A percentile compares a stretch with the other conserved stretches of the same genome.
phyloP scores from a whole-genome alignment of 495 filamentous ascomycete species.

The Penicillium angulare region DNA sequence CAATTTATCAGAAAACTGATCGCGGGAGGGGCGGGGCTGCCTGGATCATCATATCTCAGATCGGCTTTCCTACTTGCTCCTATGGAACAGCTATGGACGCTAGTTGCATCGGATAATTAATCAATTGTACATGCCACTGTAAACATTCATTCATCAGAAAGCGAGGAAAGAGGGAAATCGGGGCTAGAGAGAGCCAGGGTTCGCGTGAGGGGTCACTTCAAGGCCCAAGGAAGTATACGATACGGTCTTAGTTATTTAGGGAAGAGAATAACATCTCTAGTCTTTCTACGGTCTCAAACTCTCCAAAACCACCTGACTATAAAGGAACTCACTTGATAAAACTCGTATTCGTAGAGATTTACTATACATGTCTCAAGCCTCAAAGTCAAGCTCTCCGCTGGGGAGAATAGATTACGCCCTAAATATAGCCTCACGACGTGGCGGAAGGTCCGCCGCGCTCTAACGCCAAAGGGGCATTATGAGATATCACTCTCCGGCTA shows the following conservation, averaged over 20 bases:
- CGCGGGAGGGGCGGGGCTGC: neutral
- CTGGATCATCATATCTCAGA: neutral
- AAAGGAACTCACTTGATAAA: neutral
- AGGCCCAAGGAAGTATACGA: neutral
- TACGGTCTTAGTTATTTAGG: neutral
- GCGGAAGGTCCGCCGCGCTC: no score
- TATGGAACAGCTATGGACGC: neutral
- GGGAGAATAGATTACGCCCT: no score
- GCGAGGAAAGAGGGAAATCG: neutral
- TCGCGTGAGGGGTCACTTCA: slow-evolving; percentile 4
- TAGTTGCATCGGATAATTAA: no score
- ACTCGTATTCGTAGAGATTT: neutral
- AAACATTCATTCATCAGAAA: neutral
- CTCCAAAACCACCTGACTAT: no score
- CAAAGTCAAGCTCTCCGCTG: no score
- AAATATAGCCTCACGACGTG: neutral
- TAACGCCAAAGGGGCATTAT: neutral
- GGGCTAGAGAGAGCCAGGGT: slow-evolving; percentile 1
- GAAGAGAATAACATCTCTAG: neutral
- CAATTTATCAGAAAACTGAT: neutral
- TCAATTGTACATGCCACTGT: neutral
- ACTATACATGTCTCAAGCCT: neutral
- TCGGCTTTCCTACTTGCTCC: neutral
- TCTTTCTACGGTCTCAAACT: neutral
- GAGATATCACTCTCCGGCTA: neutral